These are phyloP conservation scores for Fraxinus paxiana DNA, from an alignment of 305 asterid species.

Conservation along the genomic window DNA sequence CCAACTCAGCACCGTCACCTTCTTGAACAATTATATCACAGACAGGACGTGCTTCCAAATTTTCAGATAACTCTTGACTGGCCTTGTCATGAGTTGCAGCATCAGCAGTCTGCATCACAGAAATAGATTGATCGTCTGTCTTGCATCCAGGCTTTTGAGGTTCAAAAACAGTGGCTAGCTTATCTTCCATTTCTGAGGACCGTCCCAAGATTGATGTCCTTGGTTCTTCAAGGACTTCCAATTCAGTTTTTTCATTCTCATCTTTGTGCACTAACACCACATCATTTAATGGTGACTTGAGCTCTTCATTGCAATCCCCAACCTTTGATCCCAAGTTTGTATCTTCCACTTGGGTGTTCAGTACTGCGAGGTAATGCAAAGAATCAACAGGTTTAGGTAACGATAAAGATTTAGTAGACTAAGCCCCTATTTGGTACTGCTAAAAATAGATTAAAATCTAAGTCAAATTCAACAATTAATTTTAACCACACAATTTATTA, in stretches of 20 bases:
- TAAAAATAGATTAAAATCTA: neutral
- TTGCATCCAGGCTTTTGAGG: slow-evolving; percentile 30
- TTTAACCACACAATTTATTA: neutral
- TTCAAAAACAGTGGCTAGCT: slow-evolving; percentile 30
- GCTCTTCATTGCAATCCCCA: slow-evolving; percentile 33
- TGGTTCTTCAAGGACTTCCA: slow-evolving; percentile 33
- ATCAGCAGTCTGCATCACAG: slow-evolving; percentile 35
- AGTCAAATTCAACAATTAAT: neutral
- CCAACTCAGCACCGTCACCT: slow-evolving; percentile 36
- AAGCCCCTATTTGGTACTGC: neutral
- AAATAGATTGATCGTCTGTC: slow-evolving; percentile 30
- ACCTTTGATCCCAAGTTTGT: slow-evolving; percentile 27
- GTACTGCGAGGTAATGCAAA: slow-evolving; percentile 40
- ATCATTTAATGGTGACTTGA: slow-evolving; percentile 27
- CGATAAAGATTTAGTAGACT: neutral
- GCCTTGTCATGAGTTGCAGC: slow-evolving; percentile 32
- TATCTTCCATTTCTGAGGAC: slow-evolving; percentile 25
- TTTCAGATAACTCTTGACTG: slow-evolving; percentile 26
- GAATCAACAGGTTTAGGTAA: slow-evolving; percentile 18
- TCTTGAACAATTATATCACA: slow-evolving; percentile 32
- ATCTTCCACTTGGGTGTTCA: slow-evolving; percentile 41
- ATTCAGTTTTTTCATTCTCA: slow-evolving; percentile 31
- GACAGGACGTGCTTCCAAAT: slow-evolving; percentile 25
- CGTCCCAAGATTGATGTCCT: slow-evolving; percentile 27
- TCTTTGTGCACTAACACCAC: slow-evolving; percentile 21